Evolutionary conservation across 2,329 filamentous ascomycete genomes (phyloP).

Genomic region (Penicillium sp.): DNA sequence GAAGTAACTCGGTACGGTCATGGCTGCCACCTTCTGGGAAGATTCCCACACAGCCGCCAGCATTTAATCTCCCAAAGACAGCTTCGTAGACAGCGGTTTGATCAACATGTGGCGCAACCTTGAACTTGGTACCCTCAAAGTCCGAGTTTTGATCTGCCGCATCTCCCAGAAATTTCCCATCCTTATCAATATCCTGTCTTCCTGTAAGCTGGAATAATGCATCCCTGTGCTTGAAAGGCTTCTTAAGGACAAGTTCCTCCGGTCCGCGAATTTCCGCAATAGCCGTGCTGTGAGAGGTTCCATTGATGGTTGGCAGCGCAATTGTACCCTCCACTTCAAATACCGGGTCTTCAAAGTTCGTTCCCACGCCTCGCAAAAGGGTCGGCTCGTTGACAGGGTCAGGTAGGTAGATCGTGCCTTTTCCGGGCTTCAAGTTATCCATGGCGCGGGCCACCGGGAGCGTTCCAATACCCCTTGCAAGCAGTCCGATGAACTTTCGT

Average conservation of each 20-base stretch:
- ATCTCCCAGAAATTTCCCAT: conserved; percentile 61
- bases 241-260: conserved; percentile 82
- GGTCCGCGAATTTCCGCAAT: conserved; percentile 78
- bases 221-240: conserved; percentile 76
- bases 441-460: conserved; percentile 92
- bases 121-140: conserved; percentile 79
- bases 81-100: conserved; percentile 92
- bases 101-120: conserved; percentile 88
- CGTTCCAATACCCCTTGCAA: conserved; percentile 80
- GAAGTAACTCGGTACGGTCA: conserved; percentile 86
- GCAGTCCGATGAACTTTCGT: conserved; percentile 82
- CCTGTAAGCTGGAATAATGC: conserved; percentile 81
- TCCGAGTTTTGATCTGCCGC: conserved; percentile 57
- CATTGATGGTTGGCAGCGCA: conserved; percentile 82
- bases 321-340: conserved; percentile 79
- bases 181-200: conserved; percentile 67
- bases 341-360: conserved; percentile 73
- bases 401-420: conserved; percentile 82
- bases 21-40: conserved; percentile 97
- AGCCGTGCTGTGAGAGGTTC: conserved; percentile 76
- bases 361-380: conserved; percentile 75
- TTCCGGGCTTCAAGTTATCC: conserved; percentile 78
- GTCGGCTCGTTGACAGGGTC: conserved; percentile 84
- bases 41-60: conserved; percentile 89
- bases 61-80: conserved; percentile 79